Evolutionary conservation across 192 early-diverging fungal species (phyloP), one percentile per base, ranked within the genome.

Genomic region (Chytriomyces sp.): DNA sequence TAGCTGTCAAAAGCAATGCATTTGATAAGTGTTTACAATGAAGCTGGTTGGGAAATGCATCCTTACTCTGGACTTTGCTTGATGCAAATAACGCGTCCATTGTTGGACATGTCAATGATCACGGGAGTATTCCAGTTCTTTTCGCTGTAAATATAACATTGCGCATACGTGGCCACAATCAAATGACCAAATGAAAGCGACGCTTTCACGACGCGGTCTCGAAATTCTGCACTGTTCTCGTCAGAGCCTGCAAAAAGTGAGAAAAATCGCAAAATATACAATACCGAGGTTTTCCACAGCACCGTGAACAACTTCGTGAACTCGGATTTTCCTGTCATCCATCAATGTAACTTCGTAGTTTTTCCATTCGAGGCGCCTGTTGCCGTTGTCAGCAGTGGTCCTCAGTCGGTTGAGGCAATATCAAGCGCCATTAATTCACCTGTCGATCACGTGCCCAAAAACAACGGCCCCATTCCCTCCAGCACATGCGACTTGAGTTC

Each of bases 51-150:
- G n/a, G n/a, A n/a, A n/a, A n/a, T n/a, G n/a, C n/a, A 23, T 6
- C 69, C 81, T 72, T 68, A 88, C 85, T 87, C 84, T 3, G 80
- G 57, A 43, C 81, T 82, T 75, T 89, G 88, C 77, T 89, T 84
- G 26, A 89, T 89, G 69, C 86, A 88, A 3, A 83, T 83, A 11
- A 89, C 88, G 35, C 88, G 77, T 28, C 88, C 88, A 69, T 86
- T 86, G 62, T 83, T 88, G 35, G 79, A 43, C 73, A 89, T 57
- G 64, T 89, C 88, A 10, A 89, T 77, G 61, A 89, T 87, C 4
- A 79, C 82, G 3, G 88, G 88, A 35, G 88, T 89, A 70, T 89
- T 89, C 88, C 88, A 89, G 77, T 89, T 89, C 24, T 78, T 86
- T 20, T 88, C 87, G 72, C 65, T 84, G 72, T 89, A 89, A 23